Evolutionary conservation across 2,329 filamentous ascomycete species (phyloP).

Genomic region (Drechslera avenae): DNA sequence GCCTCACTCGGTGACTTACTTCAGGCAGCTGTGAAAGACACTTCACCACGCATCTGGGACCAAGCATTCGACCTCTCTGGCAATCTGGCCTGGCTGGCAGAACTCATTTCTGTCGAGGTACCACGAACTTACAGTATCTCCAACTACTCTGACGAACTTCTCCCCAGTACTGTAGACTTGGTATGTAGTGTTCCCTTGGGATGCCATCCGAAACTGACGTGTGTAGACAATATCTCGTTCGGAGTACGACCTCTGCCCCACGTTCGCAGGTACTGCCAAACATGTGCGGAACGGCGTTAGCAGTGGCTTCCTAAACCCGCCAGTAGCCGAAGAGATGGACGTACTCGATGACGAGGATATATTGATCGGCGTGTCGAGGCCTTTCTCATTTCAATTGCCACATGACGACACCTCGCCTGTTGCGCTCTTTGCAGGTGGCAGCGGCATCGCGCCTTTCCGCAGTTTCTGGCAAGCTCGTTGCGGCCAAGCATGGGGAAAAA

Average conservation of each 20-base stretch:
- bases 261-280: constrained; percentile 21
- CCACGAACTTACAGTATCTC: constrained; percentile 46
- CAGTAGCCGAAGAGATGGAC: constrained; percentile 47
- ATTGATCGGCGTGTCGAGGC: constrained; percentile 59
- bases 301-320: constrained; percentile 61
- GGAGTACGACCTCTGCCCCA: constrained; percentile 56
- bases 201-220: neutral
- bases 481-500: constrained; percentile 27
- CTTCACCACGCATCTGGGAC: constrained; percentile 28
- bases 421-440: constrained; percentile 58
- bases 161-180: constrained; percentile 59
- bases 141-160: constrained; percentile 56
- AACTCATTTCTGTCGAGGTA: constrained; percentile 29
- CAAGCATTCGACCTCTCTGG: constrained; percentile 30
- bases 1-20: constrained; percentile 30
- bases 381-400: constrained; percentile 59
- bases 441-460: constrained; percentile 32
- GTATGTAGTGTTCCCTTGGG: constrained; percentile 1
- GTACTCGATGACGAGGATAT: constrained; percentile 53
- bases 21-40: constrained; percentile 32
- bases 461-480: constrained; percentile 33
- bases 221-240: constrained; percentile 55
- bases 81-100: constrained; percentile 26
- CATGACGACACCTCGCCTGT: constrained; percentile 58
- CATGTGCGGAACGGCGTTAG: constrained; percentile 54